Base-by-base conservation (phyloP, 495 filamentous ascomycete species). In the Aspergillus bertholletiae region DNA sequence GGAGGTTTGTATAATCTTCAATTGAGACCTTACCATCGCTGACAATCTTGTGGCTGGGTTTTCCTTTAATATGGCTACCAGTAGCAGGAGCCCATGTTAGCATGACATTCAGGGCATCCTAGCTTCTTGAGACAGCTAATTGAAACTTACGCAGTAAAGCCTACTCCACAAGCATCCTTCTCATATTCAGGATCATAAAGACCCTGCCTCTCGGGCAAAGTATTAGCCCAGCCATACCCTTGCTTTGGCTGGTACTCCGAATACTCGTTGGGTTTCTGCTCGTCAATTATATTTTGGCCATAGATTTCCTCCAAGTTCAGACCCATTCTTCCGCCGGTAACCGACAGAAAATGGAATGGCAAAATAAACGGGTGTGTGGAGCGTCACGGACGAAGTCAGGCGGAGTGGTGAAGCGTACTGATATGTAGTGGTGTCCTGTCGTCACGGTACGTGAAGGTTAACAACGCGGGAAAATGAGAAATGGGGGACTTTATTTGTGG, bases 151-250 rank as follows among this genome's bases (percentile, higher is more conserved):
- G 94, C 96, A 70, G 94, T 92, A 74, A 99, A 99, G 66, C 94
- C 95, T 61, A 99, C 94, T 87, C 94, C 94, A 68, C 94, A 99
- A 43, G 94, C 90, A 92, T 99, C 94, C 74, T 99, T 99, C 73
- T 99, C 94, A 51, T 94, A 86, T 65, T 87, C 84, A 50, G 94
- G 94, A 72, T 97, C 92, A 68, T 99, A 99, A 28, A 99, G 84
- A 75, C 93, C 94, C 85, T 97, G 95, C 82, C 93, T 93, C 79
- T 96, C 84, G 55, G 94, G 94, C 61, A 99, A 80, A 67, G 93
- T 86, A 60, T 92, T 88, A 50, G 94, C 94, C 94, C 94, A 99
- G 69, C 95, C 96, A 73, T 74, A 77, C 60, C 80, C 80, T 68
- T 96, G 90, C 71, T 94, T 89, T 34, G 90, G 85, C 70, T 96